These are phyloP conservation scores for Dioscorea dumetorum DNA, from an alignment of 106 monocot genomes.

Conservation along the genomic window DNA sequence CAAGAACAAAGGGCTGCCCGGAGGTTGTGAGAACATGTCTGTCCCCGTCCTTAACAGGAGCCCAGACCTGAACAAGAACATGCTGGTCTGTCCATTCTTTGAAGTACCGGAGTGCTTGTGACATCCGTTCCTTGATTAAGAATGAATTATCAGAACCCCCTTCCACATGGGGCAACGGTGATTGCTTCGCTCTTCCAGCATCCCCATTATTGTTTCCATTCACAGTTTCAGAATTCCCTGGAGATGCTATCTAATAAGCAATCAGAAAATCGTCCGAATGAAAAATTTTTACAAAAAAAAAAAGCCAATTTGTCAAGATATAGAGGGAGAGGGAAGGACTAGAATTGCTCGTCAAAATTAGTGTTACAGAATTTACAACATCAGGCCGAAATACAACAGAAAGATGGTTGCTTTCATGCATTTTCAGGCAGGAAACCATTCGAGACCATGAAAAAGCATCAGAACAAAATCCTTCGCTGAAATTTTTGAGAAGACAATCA, in stretches of 20 bases:
- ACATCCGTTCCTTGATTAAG: constrained; percentile 54
- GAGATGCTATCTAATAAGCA: neutral
- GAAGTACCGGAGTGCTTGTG: constrained; percentile 64
- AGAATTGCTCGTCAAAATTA: neutral
- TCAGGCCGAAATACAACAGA: neutral
- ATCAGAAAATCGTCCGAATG: neutral
- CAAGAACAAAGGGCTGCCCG: constrained; percentile 75
- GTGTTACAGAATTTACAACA: neutral
- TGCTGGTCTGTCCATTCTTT: constrained; percentile 63
- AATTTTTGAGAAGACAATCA: neutral
- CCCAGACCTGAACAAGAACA: constrained; percentile 87
- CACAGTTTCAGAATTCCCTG: constrained; percentile 26
- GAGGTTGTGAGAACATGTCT: constrained; percentile 68
- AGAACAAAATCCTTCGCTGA: neutral
- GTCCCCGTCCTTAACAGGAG: constrained; percentile 52
- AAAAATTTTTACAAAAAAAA: constrained; percentile 5
- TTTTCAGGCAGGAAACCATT: neutral
- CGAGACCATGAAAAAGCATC: neutral
- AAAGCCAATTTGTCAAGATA: neutral
- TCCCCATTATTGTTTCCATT: constrained; percentile 11
- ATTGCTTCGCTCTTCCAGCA: constrained; percentile 8
- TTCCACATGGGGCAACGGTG: constrained; percentile 13
- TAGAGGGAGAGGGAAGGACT: too few species aligned
- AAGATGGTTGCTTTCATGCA: too few species aligned
- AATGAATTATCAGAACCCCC: constrained; percentile 20